phyloP scores from a whole-genome alignment of 148 eudicot genomes.

The Camellia granthamiana region DNA sequence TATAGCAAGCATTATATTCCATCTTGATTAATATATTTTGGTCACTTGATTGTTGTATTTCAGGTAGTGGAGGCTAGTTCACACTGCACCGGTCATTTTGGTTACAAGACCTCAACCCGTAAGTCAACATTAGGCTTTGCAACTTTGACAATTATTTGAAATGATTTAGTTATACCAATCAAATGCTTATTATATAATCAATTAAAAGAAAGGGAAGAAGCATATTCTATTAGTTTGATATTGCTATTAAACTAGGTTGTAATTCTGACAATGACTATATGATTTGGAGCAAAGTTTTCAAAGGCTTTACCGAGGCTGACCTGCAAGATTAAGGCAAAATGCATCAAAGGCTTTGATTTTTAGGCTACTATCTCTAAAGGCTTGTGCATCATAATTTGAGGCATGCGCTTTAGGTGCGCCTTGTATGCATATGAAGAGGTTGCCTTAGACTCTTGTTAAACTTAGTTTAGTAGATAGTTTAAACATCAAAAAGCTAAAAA shows the following conservation, averaged over 20 bases:
- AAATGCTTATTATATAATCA: background rate
- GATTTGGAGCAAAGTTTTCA: too few relatives aligned
- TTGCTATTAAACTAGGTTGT: background rate
- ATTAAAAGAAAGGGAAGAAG: background rate
- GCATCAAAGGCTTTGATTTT: too few relatives aligned
- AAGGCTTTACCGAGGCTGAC: too few relatives aligned
- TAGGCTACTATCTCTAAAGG: too few relatives aligned
- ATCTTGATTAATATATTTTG: background rate
- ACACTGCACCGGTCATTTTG: slow-evolving; percentile 60
- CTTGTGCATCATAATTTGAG: too few relatives aligned
- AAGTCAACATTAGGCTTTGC: slow-evolving; percentile 27
- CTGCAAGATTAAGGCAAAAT: too few relatives aligned
- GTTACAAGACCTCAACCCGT: slow-evolving; percentile 57
- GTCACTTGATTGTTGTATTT: background rate
- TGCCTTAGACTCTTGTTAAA: too few relatives aligned
- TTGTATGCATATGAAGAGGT: too few relatives aligned
- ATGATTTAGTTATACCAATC: background rate
- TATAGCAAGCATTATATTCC: background rate
- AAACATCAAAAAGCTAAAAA: too few relatives aligned
- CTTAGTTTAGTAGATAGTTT: too few relatives aligned
- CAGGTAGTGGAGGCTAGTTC: slow-evolving; percentile 75
- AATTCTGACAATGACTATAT: background rate
- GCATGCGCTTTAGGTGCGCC: too few relatives aligned
- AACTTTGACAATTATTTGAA: background rate
- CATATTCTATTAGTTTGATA: background rate